Base-by-base conservation (phyloP, 2,329 filamentous ascomycete species). In the Aspergillus jensenii region DNA sequence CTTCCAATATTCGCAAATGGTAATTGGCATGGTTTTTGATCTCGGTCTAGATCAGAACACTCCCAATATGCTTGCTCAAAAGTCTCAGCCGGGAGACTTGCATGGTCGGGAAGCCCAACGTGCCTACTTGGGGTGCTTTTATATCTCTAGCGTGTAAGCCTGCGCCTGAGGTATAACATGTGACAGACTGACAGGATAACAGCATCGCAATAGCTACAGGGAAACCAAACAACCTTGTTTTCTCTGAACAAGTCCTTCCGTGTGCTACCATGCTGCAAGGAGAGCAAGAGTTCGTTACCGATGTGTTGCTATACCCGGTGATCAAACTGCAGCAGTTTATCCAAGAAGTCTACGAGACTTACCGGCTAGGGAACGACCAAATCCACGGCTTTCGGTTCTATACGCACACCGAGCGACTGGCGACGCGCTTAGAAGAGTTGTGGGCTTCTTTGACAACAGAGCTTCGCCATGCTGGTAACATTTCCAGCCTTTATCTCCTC, bases 61-160 rank as follows among this genome's bases (percentile, higher is more conserved):
- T n/a, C 12, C 43, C 3, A 21, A 39, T 21, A 25, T 47, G 27
- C 6, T 52, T 4, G n/a, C 33, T 14, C 11, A 27, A 2, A 1
- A 9, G 2, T 1, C 52, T 25, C 14, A n/a, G n/a, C 27, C 14
- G 7, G 27, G 14, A n/a, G 52, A 54, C 21, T 3, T 23, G 4
- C 8, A 17, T 17, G 40, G 31, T 19, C 27, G 21, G 12, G 52
- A 54, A 39, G 31, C 14, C 12, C 47, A 33, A 7, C 52, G 52
- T 9, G 43, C 52, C 5, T 54, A 39, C 39, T 25, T 54, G 5
- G 52, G 52, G 6, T 54, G 52, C 43, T 54, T 46, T 40, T 54
- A 54, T 27, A 35, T 54, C 4, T 54, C 52, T 3, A 54, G 52
- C 52, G 19, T 47, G 52, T 54, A 47, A 17, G 43, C 1, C 27